Evolutionary conservation across 23 red algal species (phyloP).

Genomic region (Cyanidioschyzon merolae): DNA sequence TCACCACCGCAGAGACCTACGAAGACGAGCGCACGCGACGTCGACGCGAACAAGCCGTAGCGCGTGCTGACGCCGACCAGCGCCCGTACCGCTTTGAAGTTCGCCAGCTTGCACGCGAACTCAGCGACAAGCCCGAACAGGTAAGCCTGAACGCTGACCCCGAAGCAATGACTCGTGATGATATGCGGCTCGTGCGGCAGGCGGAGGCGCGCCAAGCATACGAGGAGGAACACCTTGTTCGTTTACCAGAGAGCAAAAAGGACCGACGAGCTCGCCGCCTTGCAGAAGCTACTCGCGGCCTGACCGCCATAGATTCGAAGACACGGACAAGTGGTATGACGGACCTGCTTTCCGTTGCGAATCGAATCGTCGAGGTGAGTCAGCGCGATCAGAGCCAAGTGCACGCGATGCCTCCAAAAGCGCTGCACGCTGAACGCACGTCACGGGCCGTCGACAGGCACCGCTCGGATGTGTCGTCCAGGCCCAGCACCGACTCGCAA

Average conservation of each 20-base stretch:
- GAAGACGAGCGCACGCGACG: background rate
- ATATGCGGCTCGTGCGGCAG: background rate
- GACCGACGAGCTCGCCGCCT: background rate
- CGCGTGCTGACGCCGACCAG: background rate
- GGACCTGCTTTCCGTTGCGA: background rate
- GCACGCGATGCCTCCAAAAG: no score
- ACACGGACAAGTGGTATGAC: background rate
- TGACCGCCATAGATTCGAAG: background rate
- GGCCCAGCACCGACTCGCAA: background rate
- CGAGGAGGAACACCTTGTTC: background rate
- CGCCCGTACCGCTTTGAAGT: background rate
- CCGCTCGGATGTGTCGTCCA: background rate
- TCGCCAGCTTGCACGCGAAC: background rate
- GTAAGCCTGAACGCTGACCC: background rate
- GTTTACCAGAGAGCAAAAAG: conserved; percentile 10
- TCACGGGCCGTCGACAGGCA: background rate
- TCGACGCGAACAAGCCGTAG: background rate
- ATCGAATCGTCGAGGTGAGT: background rate
- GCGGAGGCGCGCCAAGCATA: background rate
- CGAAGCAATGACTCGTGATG: background rate
- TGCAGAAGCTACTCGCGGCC: background rate
- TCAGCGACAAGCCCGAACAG: background rate
- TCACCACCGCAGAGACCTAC: background rate
- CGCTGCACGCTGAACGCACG: no score
- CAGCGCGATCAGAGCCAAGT: no score